These are phyloP conservation scores for Malus hybrid DNA, from an alignment of 331 rosid genomes.

Conservation along the genomic window DNA sequence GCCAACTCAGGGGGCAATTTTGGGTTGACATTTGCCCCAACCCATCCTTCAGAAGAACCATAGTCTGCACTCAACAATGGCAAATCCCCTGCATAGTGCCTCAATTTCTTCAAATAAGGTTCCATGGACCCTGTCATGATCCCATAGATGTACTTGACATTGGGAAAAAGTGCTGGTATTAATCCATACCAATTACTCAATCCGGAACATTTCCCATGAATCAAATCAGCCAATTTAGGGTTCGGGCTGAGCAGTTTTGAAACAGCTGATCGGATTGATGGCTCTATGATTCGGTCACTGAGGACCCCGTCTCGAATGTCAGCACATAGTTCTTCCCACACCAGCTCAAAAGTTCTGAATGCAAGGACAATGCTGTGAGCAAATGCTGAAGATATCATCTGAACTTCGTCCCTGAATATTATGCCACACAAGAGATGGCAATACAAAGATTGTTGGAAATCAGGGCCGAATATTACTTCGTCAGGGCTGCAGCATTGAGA, in stretches of 20 bases:
- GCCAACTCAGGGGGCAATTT: slow-evolving; percentile 58
- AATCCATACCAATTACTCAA: slow-evolving; percentile 80
- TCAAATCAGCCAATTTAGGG: slow-evolving; percentile 63
- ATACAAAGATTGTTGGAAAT: slow-evolving; percentile 74
- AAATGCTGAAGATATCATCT: slow-evolving; percentile 53
- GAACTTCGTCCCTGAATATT: slow-evolving; percentile 50
- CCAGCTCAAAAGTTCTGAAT: slow-evolving; percentile 68
- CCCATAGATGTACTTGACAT: slow-evolving; percentile 66
- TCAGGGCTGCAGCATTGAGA: slow-evolving; percentile 70
- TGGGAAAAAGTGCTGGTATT: slow-evolving; percentile 76
- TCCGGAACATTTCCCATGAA: slow-evolving; percentile 38
- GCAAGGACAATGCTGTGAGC: slow-evolving; percentile 78
- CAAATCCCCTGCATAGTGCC: slow-evolving; percentile 73
- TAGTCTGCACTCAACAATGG: slow-evolving; percentile 82
- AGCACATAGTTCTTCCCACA: slow-evolving; percentile 69
- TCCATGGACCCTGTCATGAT: slow-evolving; percentile 97
- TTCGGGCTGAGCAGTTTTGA: slow-evolving; percentile 63
- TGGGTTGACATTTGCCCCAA: slow-evolving; percentile 81
- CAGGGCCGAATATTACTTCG: slow-evolving; percentile 73
- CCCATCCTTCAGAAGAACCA: slow-evolving; percentile 96
- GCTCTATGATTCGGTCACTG: slow-evolving; percentile 36
- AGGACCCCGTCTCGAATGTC: slow-evolving; percentile 64
- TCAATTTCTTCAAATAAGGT: slow-evolving; percentile 64
- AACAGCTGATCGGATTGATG: slow-evolving; percentile 48
- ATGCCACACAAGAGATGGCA: slow-evolving; percentile 89